A percentile compares a stretch with the other conserved stretches of the same genome.
These are phyloP conservation scores for Yamadazyma kanchanaburiensis DNA, from an alignment of 1,139 yeast genomes.

Conservation along the genomic window DNA sequence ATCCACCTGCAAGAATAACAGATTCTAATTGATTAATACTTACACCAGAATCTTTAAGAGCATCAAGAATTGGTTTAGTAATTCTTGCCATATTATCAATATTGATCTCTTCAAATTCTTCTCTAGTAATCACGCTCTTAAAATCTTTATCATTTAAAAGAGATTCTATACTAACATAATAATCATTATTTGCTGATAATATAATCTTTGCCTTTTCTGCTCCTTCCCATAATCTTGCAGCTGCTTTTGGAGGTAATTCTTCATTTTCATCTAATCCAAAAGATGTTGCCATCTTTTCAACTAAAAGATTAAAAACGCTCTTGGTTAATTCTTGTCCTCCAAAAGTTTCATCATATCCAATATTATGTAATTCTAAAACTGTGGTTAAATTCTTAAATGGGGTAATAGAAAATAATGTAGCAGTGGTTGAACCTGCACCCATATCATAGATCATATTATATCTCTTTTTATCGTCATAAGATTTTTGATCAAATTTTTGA, in stretches of 20 bases:
- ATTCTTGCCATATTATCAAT: conserved; percentile 43
- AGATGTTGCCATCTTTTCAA: conserved; percentile 52
- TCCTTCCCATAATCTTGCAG: conserved; percentile 69
- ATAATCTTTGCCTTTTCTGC: conserved; percentile 87
- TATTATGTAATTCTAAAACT: conserved; percentile 63
- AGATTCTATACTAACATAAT: conserved; percentile 67
- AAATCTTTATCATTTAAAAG: conserved; percentile 71
- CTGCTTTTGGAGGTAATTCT: conserved; percentile 51
- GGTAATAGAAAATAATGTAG: conserved; percentile 70
- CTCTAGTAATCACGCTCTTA: conserved; percentile 60
- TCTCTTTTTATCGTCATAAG: conserved; percentile 39
- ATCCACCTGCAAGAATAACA: conserved; percentile 85
- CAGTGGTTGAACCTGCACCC: conserved; percentile 91
- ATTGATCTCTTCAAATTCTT: conserved; percentile 68
- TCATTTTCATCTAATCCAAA: conserved; percentile 31
- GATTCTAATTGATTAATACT: conserved; percentile 49
- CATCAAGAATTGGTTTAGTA: conserved; percentile 53
- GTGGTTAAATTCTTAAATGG: conserved; percentile 41
- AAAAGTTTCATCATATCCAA: conserved; percentile 59
- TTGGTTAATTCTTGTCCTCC: conserved; percentile 79
- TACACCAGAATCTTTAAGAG: conserved; percentile 37
- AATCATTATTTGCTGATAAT: conserved; percentile 84
- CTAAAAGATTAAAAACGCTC: conserved; percentile 57
- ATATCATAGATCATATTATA: conserved; percentile 79
- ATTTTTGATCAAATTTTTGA: conserved; percentile 36